Conservation (phyloP, 2,329 filamentous ascomycete genomes). For the Paracoccidioides brasiliensis region DNA sequence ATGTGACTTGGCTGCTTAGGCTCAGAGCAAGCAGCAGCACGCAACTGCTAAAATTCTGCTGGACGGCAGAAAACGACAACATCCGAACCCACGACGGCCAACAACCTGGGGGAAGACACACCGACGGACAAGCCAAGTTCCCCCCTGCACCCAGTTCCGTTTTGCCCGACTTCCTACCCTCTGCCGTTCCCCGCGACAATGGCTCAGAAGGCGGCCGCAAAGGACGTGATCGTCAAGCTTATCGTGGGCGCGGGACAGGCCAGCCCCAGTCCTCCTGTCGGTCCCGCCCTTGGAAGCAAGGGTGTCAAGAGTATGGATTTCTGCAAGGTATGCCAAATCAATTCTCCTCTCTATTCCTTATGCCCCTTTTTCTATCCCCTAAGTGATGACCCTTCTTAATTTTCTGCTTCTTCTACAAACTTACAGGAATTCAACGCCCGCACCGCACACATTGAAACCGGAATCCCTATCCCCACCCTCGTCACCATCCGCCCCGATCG, state of each 20-base stretch:
- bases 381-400: neutral
- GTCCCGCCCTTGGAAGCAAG: conserved; percentile 90
- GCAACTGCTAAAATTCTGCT: neutral
- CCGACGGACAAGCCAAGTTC: neutral
- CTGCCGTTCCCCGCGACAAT: conserved; percentile 25
- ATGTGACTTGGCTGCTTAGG: too few relatives aligned
- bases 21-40: too few relatives aligned
- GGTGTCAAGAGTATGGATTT: conserved; percentile 99
- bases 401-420: too few relatives aligned
- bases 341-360: neutral
- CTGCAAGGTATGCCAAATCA: conserved; percentile 59
- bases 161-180: neutral
- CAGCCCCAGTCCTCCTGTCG: conserved; percentile 86
- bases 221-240: conserved; percentile 80
- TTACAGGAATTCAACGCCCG: conserved; percentile 99
- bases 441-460: conserved; percentile 68
- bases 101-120: neutral
- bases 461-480: conserved; percentile 78
- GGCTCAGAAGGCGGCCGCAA: conserved; percentile 39
- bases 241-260: conserved; percentile 95
- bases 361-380: neutral
- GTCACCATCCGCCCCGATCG: conserved; percentile 88
- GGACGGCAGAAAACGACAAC: neutral
- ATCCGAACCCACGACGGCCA: neutral
- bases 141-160: neutral